A percentile compares a stretch with the other conserved stretches of the same genome.
Conservation (phyloP, 352 stramenopile species). For the Saprolegnia parasitica region DNA sequence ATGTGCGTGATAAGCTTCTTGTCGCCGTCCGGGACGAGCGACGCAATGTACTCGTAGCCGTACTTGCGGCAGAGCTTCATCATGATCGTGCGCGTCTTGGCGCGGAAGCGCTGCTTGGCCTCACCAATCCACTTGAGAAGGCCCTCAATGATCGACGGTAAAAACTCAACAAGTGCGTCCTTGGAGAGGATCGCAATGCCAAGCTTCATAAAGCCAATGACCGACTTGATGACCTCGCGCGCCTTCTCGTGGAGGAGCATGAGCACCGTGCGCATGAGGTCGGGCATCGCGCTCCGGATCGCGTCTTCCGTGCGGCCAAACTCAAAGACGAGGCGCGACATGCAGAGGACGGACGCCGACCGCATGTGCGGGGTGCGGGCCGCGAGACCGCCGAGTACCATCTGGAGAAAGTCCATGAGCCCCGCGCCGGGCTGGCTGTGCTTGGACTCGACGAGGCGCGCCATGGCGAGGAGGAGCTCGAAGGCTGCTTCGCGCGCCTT, state of each 20-base stretch:
- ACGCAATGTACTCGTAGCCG: slow-evolving; percentile 88
- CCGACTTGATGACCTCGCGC: slow-evolving; percentile 94
- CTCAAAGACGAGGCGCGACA: slow-evolving; percentile 94
- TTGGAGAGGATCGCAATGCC: slow-evolving; percentile 87
- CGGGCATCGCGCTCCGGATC: slow-evolving; percentile 75
- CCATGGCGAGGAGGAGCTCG: slow-evolving; percentile 81
- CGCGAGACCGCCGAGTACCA: slow-evolving; percentile 89
- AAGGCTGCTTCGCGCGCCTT: slow-evolving; percentile 89
- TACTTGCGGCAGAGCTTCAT: slow-evolving; percentile 94
- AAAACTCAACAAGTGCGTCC: slow-evolving; percentile 85
- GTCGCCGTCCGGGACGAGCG: slow-evolving; percentile 87
- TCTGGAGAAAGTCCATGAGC: slow-evolving; percentile 88
- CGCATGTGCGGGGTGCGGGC: slow-evolving; percentile 94
- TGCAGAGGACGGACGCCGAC: slow-evolving; percentile 91
- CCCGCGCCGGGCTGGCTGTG: slow-evolving; percentile 37
- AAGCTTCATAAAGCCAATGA: slow-evolving; percentile 95
- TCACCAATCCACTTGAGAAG: slow-evolving; percentile 92
- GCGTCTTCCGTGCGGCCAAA: slow-evolving; percentile 64
- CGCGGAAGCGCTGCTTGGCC: slow-evolving; percentile 93
- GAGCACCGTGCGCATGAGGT: slow-evolving; percentile 89
- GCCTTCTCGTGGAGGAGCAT: slow-evolving; percentile 92
- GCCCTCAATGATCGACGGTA: slow-evolving; percentile 89
- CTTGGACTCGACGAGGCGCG: slow-evolving; percentile 48
- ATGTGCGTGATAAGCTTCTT: slow-evolving; percentile 92
- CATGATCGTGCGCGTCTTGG: slow-evolving; percentile 94